Base-by-base conservation (phyloP, 106 monocot species). In the Dioscorea dumetorum region DNA sequence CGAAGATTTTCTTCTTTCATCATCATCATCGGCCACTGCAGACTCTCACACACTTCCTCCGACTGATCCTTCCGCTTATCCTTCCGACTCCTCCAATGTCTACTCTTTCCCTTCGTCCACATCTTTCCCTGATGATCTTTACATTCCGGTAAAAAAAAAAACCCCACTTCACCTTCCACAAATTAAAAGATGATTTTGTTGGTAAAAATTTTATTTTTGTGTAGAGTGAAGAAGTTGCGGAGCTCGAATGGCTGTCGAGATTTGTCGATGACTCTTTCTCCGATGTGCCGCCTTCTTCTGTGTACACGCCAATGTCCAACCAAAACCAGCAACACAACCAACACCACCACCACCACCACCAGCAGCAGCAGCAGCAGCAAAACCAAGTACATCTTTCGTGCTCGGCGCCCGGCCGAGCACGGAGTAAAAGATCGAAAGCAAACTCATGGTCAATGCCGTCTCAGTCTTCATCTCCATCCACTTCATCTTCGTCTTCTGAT, bases 231-330 rank as follows among this genome's bases (percentile, higher is more conserved):
- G 95, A 95, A 33, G 95, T 80, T 1, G 95, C 95, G 61, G 95
- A 95, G 82, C 80, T 94, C 16, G 94, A 94, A 76, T 94, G 94
- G 94, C 80, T 94, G 33, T 94, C 94, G 6, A 91, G 81, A 53
- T 95, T 95, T 77, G 88, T 91, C 2, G 95, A 95, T 33, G 91
- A 95, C 70, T 86, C 91, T 52, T 94, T 84, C 82, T 73, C 87
- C n/a, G 85, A 95, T 67, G 72, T 78, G 5, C 41, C 41, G 5
- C 41, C 41, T 41, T 41, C 10, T 6, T 41, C 41, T 6, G 5
- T 10, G 3, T 41, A 41, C 41, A 41, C 10, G 5, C 41, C 41
- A 10, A 10, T 41, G 0, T 41, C 41, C 6, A 10, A 41, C 41
- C 6, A 41, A 10, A 1, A 41, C 0, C 41, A 41, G 1, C 41